A percentile compares a stretch with the other conserved stretches of the same genome.
These are phyloP conservation scores for Serpula lacrymans DNA, from an alignment of 768 basidiomycete genomes.

Conservation along the genomic window DNA sequence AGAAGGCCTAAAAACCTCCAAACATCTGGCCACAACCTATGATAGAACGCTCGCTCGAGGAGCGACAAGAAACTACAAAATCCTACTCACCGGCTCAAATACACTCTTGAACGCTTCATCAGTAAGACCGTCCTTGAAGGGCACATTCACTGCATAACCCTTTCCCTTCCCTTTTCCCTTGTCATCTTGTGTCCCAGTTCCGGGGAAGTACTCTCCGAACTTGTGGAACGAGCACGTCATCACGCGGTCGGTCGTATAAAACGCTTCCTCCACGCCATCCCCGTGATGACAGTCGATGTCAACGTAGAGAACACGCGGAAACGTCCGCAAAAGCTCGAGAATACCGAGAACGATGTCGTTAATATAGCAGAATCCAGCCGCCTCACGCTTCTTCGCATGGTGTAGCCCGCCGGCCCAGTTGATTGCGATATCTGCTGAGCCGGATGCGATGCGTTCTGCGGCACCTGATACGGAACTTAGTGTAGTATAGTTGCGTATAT, in stretches of 20 bases:
- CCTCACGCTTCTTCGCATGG: slow-evolving; percentile 99
- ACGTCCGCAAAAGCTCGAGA: slow-evolving; percentile 83
- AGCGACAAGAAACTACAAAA: neutral
- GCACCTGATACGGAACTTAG: slow-evolving; percentile 68
- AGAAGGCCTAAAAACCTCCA: slow-evolving; percentile 85
- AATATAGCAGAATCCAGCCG: slow-evolving; percentile 98
- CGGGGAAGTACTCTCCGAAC: slow-evolving; percentile 82
- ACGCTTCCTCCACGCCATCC: slow-evolving; percentile 98
- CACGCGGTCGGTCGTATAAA: slow-evolving; percentile 95
- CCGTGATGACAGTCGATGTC: slow-evolving; percentile 99
- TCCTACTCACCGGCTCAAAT: slow-evolving; percentile 80
- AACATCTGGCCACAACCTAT: slow-evolving; percentile 78
- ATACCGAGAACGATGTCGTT: slow-evolving; percentile 97
- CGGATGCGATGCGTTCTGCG: slow-evolving; percentile 74
- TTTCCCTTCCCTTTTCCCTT: slow-evolving; percentile 79
- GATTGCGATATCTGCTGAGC: slow-evolving; percentile 78
- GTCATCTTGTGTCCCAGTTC: slow-evolving; percentile 81
- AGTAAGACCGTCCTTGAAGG: slow-evolving; percentile 89
- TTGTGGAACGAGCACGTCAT: slow-evolving; percentile 98
- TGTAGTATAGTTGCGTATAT: neutral
- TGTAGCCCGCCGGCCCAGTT: slow-evolving; percentile 99
- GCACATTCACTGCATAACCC: slow-evolving; percentile 90
- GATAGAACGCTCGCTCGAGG: no score
- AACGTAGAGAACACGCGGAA: slow-evolving; percentile 90
- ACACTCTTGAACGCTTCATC: slow-evolving; percentile 84